Percentiles rank a stretch among this genome's conserved stretches.
These are phyloP conservation scores for Beta lomatogona DNA, from an alignment of 179 eudicot genomes.

Conservation along the genomic window DNA sequence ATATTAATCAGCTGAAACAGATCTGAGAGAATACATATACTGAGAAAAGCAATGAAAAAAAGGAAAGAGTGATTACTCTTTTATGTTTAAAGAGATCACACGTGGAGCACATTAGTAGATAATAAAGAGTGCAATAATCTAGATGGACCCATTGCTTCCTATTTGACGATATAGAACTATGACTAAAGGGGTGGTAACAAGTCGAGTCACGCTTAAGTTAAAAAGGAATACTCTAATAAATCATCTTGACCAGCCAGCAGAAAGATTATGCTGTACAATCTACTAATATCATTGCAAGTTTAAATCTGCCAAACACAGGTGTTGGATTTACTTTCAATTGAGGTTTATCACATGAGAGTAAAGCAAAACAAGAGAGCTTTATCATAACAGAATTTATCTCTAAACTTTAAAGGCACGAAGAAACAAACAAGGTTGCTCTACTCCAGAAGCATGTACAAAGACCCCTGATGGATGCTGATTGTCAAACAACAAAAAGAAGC, in stretches of 20 bases:
- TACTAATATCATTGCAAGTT: neutral
- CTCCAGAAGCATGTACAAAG: slow-evolving; percentile 47
- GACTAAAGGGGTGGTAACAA: neutral
- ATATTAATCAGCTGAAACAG: too few relatives aligned
- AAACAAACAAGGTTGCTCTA: slow-evolving; percentile 25
- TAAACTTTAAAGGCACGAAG: neutral
- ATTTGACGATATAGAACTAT: neutral
- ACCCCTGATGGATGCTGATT: slow-evolving; percentile 44
- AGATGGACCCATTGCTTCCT: neutral
- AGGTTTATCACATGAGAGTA: neutral
- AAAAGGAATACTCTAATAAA: neutral
- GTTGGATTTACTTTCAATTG: neutral
- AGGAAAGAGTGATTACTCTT: neutral
- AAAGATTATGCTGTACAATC: neutral
- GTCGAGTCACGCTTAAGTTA: neutral
- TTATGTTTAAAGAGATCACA: neutral
- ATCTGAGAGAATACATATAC: too few relatives aligned
- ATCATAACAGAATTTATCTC: neutral
- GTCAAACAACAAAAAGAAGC: slow-evolving; percentile 10
- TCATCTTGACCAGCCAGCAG: neutral
- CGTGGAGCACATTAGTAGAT: neutral
- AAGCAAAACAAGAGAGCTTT: neutral
- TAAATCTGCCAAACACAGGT: neutral
- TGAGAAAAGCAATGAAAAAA: neutral
- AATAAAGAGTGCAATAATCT: neutral